Conservation (phyloP, 768 basidiomycete species). For the Mycena venus region DNA sequence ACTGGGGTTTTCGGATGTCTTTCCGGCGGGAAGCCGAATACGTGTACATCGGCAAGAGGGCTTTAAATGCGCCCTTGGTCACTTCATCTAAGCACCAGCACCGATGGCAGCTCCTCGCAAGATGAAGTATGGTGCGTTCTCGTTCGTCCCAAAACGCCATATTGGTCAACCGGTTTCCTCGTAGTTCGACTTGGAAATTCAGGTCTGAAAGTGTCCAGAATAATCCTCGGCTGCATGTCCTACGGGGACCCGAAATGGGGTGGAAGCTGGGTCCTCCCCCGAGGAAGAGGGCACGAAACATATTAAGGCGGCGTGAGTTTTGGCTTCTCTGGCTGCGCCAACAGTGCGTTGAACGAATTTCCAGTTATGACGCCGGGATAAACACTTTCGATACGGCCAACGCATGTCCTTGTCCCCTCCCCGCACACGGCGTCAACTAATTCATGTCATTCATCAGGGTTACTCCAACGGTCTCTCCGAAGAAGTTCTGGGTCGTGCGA, state of each 20-base stretch:
- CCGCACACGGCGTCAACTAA: no score
- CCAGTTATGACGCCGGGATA: background rate
- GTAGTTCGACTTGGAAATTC: slow-evolving; percentile 66
- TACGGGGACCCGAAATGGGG: background rate
- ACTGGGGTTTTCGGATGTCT: background rate
- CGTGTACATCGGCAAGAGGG: background rate
- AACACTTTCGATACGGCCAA: background rate
- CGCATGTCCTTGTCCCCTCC: background rate
- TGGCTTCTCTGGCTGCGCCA: no score
- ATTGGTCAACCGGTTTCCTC: slow-evolving; percentile 56
- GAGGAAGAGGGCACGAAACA: background rate
- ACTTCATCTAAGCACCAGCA: background rate
- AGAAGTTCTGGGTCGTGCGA: background rate
- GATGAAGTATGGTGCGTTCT: background rate
- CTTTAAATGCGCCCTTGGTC: background rate
- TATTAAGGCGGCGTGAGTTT: background rate
- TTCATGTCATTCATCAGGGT: background rate
- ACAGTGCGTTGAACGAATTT: background rate
- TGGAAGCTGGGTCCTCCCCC: background rate
- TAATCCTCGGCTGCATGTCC: background rate
- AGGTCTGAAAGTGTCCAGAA: background rate
- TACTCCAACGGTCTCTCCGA: background rate
- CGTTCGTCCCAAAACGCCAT: background rate
- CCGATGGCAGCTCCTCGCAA: background rate
- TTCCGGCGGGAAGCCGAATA: background rate